Base-by-base conservation (phyloP, 2,329 filamentous ascomycete species). In the Pseudogymnoascus destructans region DNA sequence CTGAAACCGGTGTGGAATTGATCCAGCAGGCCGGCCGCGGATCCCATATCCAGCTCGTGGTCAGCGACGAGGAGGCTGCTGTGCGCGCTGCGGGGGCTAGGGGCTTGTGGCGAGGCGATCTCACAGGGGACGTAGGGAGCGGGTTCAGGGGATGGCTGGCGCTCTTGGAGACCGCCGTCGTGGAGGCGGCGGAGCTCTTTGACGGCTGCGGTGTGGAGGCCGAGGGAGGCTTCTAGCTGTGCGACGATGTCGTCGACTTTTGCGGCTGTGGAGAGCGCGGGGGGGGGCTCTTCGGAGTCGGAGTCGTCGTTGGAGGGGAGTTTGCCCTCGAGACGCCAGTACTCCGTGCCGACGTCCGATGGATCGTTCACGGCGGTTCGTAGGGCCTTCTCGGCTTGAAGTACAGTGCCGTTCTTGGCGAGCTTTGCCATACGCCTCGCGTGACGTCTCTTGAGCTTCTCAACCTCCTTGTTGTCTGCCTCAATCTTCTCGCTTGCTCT, bases 361-460 rank as follows among this genome's bases (percentile, higher is more conserved):
- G 75, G 74, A 52, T 79, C 71, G 61, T 85, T 78, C 1, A 81
- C 77, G 1, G 86, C 79, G 58, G 78, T 78, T 32, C 88, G 82
- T 58, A 97, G 75, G 60, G 87, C 82, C 64, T 85, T 80, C 71
- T 96, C 92, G 1, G 89, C 86, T 59, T 81, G 77, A 64, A 82
- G 84, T 55, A 95, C 76, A 0, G 83, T 72, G 6, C 86, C 85
- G 58, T 82, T 84, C 58, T 81, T 80, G 69, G 85, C 85, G 65
- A 95, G 80, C 63, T 84, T 85, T 21, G 83, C 81, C 73, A 97
- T 79, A 59, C 84, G 80, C 66, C 82, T 82, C 2, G 82, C 84
- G 70, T 98, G 92, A 25, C 86, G 81, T 32, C 80, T 80, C 71
- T 89, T 89, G 80, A 97, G 84, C 64, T 82, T 84, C 64, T 91